phyloP scores from a whole-genome alignment of 164 flowering plant genomes.

The Echeveria elegans region DNA sequence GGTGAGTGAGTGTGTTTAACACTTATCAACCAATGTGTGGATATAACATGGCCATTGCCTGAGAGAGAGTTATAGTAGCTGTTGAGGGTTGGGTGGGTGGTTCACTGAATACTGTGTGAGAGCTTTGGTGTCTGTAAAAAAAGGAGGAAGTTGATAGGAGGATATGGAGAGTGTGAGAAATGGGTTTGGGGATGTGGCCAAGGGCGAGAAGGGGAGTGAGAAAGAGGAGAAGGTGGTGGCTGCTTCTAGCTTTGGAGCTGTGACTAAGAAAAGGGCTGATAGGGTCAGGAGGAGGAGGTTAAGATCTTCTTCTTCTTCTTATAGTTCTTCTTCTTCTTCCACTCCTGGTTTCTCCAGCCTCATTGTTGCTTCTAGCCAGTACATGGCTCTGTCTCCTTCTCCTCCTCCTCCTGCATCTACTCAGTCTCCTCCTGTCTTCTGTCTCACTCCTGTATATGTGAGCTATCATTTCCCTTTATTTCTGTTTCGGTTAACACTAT shows the following conservation, averaged over 20 bases:
- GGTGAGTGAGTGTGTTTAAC: too few relatives aligned
- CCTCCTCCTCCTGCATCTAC: background rate
- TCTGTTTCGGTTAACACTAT: background rate
- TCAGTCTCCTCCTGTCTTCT: background rate
- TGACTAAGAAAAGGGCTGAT: conserved; percentile 6
- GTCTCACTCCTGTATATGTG: background rate
- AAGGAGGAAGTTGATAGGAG: background rate
- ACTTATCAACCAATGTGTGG: background rate
- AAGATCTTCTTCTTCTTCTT: background rate
- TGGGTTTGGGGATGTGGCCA: background rate
- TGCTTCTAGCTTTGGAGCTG: background rate
- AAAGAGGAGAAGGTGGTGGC: background rate
- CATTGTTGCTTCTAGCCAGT: background rate
- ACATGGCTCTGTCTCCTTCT: background rate
- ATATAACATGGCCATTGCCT: background rate
- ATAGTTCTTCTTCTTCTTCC: background rate
- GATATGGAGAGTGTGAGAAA: background rate
- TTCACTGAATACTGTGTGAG: too few relatives aligned
- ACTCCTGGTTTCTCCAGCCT: background rate
- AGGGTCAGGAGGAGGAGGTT: background rate
- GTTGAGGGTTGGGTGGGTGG: too few relatives aligned
- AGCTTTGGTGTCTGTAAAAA: background rate
- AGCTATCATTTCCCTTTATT: background rate
- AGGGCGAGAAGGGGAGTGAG: background rate
- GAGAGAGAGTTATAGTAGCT: background rate